phyloP scores from a whole-genome alignment of 2,329 filamentous ascomycete species.

The Exophiala xenobiotica region DNA sequence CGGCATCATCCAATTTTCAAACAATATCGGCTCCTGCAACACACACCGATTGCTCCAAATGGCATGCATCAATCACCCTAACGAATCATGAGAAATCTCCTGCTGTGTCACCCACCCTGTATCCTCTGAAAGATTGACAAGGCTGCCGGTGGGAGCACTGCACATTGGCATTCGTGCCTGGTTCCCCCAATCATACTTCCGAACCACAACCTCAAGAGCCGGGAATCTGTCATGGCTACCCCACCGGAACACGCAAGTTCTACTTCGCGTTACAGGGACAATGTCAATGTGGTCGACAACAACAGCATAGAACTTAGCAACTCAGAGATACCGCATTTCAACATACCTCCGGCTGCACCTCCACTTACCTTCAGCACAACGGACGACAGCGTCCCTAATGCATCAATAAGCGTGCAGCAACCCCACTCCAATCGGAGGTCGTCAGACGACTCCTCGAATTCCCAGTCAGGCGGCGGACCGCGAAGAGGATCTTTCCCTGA shows the following conservation, averaged over 20 bases:
- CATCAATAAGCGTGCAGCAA: not conserved
- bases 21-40: too few species aligned
- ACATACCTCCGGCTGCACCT: slow-evolving; percentile 7
- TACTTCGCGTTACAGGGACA: slow-evolving; percentile 1
- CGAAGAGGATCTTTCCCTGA: slow-evolving; percentile 18
- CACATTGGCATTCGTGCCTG: not conserved
- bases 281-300: not conserved
- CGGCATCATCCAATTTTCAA: not conserved
- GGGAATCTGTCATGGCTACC: slow-evolving; percentile 15
- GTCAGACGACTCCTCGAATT: not conserved
- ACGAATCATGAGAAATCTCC: too few species aligned
- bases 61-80: too few species aligned
- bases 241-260: slow-evolving; percentile 3
- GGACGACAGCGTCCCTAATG: not conserved
- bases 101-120: not conserved
- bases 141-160: not conserved
- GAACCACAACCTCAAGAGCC: not conserved
- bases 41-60: too few species aligned
- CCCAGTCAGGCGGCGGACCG: slow-evolving; percentile 3
- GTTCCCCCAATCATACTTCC: slow-evolving; percentile 7
- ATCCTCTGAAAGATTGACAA: not conserved
- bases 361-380: not conserved
- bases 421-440: not conserved
- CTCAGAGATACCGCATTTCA: slow-evolving; percentile 1
- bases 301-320: not conserved